Evolutionary conservation across 2,329 filamentous ascomycete species (phyloP).

Genomic region (Phaeosphaeriaceae sp.): DNA sequence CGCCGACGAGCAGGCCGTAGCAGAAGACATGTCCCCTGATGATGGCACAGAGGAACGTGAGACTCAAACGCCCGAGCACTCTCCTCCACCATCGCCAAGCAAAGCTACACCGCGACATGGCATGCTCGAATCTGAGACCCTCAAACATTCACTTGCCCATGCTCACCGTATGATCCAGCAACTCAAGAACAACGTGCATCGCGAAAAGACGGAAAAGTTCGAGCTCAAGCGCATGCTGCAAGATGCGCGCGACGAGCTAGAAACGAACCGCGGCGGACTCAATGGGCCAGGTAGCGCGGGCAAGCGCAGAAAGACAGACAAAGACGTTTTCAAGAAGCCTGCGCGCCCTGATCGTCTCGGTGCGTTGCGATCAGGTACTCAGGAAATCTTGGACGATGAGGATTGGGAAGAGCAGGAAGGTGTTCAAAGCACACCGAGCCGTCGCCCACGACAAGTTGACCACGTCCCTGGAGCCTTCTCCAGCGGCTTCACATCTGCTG

Average conservation of each 20-base stretch:
- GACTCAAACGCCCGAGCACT: conserved; percentile 78
- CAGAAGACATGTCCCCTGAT: conserved; percentile 61
- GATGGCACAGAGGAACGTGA: conserved; percentile 63
- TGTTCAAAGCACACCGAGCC: conserved; percentile 62
- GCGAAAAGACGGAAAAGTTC: conserved; percentile 98
- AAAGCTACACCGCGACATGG: conserved; percentile 92
- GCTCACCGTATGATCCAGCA: conserved; percentile 97
- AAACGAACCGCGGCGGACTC: conserved; percentile 65
- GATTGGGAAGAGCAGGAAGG: conserved; percentile 86
- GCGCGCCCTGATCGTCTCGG: conserved; percentile 76
- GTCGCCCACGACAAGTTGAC: conserved; percentile 36
- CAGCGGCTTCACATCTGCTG: conserved; percentile 42
- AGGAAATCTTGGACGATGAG: conserved; percentile 81
- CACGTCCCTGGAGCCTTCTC: conserved; percentile 40
- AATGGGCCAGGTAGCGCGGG: conserved; percentile 52
- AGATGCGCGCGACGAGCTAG: conserved; percentile 91
- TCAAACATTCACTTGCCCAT: conserved; percentile 92
- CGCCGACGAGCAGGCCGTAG: conserved; percentile 64
- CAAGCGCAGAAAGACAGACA: conserved; percentile 64
- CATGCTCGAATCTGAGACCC: conserved; percentile 91
- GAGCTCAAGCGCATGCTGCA: conserved; percentile 95
- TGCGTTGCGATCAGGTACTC: conserved; percentile 72
- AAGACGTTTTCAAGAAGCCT: conserved; percentile 77
- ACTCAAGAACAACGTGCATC: conserved; percentile 90
- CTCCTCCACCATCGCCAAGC: conserved; percentile 86